Percentiles rank a stretch among this genome's conserved stretches.
These are phyloP conservation scores for Trichocladium uniseriatum DNA, from an alignment of 495 filamentous ascomycete genomes.

Conservation along the genomic window DNA sequence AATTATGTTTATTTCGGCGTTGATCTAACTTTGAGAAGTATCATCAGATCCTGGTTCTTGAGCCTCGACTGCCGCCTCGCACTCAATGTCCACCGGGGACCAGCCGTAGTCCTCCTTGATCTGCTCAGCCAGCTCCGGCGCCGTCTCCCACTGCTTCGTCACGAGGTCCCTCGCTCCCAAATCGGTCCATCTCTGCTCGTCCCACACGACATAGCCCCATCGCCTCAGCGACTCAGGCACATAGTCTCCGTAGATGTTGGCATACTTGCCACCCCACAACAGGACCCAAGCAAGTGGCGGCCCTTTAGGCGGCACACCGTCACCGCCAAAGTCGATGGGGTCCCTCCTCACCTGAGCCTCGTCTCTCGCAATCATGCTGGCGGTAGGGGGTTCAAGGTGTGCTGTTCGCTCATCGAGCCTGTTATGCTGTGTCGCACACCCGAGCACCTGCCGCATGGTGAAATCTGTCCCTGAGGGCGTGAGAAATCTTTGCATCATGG, in stretches of 20 bases:
- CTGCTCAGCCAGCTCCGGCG: too few relatives aligned
- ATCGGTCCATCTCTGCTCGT: neutral
- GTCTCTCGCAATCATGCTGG: too few relatives aligned
- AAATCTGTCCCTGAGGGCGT: too few relatives aligned
- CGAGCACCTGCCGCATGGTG: neutral
- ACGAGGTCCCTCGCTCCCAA: neutral
- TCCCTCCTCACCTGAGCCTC: neutral
- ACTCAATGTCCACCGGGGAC: too few relatives aligned
- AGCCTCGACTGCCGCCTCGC: too few relatives aligned
- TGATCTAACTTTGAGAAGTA: too few relatives aligned
- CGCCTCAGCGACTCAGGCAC: neutral
- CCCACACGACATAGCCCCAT: conserved; percentile 1
- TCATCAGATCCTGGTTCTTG: too few relatives aligned
- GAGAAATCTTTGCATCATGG: neutral
- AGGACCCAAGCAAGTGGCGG: neutral
- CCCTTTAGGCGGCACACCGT: neutral
- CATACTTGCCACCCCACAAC: neutral
- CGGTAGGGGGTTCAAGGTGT: too few relatives aligned
- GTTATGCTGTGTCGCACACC: neutral
- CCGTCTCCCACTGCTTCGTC: neutral
- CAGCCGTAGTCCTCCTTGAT: too few relatives aligned
- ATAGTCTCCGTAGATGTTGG: neutral
- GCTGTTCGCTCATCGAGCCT: neutral
- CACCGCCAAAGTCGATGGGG: neutral
- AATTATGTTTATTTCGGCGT: too few relatives aligned